These are phyloP conservation scores for Neurospora sp. DNA, from an alignment of 495 filamentous ascomycete genomes.

Conservation along the genomic window DNA sequence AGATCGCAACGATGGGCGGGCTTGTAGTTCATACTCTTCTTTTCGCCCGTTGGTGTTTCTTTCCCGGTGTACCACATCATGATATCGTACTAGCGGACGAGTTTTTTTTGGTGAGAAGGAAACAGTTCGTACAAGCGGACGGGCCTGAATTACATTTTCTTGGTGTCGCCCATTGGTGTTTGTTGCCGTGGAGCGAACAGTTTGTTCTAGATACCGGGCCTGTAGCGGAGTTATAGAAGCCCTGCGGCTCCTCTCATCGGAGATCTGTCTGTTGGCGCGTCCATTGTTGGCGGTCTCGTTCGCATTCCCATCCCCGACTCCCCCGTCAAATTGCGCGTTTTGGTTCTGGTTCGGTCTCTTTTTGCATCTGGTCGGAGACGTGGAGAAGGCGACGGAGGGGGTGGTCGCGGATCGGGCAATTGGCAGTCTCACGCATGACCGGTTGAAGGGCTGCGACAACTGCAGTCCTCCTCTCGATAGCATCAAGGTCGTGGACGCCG, in stretches of 20 bases:
- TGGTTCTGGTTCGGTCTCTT: no score
- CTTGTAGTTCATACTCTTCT: neutral
- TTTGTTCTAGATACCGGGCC: neutral
- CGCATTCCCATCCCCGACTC: neutral
- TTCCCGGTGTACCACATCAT: neutral
- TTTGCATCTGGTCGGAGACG: neutral
- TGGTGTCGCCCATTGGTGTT: neutral
- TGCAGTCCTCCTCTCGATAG: constrained; percentile 25
- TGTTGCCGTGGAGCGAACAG: neutral
- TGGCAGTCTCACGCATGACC: constrained; percentile 17
- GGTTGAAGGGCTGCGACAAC: constrained; percentile 27
- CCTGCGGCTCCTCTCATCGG: neutral
- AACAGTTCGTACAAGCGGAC: neutral
- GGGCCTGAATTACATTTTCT: neutral
- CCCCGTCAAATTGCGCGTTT: no score
- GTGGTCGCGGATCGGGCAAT: constrained; percentile 6
- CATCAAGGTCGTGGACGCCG: constrained; percentile 24
- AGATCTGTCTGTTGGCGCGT: neutral
- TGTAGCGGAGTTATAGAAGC: neutral
- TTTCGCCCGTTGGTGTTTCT: neutral
- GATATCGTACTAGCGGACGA: neutral
- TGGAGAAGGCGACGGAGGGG: neutral
- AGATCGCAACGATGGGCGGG: neutral
- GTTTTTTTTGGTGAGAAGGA: neutral
- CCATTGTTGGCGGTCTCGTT: neutral